Percentiles rank a stretch among this genome's conserved stretches.
Conservation (phyloP, 2,329 filamentous ascomycete genomes). For the Apiospora kogelbergensis region DNA sequence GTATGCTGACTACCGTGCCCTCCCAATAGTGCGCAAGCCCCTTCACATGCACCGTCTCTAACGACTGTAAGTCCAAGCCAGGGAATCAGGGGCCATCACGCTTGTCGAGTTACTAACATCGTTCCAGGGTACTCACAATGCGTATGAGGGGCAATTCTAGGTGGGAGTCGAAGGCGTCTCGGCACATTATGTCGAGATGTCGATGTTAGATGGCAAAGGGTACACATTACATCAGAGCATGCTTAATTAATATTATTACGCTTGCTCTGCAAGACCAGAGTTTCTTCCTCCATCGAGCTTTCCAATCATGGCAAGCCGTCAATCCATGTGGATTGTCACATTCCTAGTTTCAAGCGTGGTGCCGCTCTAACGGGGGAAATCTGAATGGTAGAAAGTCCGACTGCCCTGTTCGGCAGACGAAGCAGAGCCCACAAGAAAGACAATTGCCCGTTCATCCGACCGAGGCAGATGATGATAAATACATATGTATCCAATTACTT, state of each 20-base stretch:
- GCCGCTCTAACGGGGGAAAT: not conserved
- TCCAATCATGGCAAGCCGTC: not conserved
- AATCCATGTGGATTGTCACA: not conserved
- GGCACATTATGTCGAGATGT: not conserved
- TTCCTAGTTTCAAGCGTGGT: not conserved
- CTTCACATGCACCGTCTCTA: conserved; percentile 9
- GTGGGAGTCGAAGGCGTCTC: no score
- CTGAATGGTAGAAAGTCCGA: not conserved
- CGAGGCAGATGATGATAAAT: no score
- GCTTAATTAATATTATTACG: not conserved
- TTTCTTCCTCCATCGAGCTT: not conserved
- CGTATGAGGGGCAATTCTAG: not conserved
- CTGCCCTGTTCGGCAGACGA: not conserved
- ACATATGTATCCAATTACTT: no score
- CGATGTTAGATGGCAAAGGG: not conserved
- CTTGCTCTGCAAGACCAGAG: not conserved
- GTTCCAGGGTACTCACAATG: conserved; percentile 4
- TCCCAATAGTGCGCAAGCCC: conserved; percentile 8
- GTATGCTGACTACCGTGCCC: not conserved
- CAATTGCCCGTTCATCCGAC: no score
- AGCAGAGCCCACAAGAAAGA: not conserved
- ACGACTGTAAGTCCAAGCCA: conserved; percentile 9
- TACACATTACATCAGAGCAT: not conserved
- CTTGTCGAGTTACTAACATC: not conserved
- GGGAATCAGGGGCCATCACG: no score